Conservation (phyloP, 2,329 filamentous ascomycete species). For the Aspergillus fijiensis region DNA sequence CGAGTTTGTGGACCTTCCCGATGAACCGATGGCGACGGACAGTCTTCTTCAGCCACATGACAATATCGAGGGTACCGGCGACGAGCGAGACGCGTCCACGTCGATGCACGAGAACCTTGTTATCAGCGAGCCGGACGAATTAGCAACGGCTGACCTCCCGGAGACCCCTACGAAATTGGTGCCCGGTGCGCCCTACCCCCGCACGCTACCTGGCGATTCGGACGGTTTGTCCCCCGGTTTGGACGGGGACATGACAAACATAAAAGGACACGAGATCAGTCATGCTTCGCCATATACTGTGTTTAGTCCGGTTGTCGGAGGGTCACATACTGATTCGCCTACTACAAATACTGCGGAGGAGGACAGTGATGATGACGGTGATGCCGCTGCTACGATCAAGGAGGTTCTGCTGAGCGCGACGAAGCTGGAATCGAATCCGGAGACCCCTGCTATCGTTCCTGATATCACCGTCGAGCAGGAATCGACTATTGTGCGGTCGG, state of each 20-base stretch:
- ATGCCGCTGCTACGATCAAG: conserved; percentile 14
- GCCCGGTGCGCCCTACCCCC: conserved; percentile 20
- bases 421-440: conserved; percentile 1
- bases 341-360: conserved; percentile 3
- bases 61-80: conserved; percentile 9
- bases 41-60: conserved; percentile 2
- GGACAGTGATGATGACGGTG: conserved; percentile 2
- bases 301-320: conserved; percentile 1
- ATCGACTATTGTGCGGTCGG: conserved; percentile 36
- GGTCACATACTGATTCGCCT: not conserved
- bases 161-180: conserved; percentile 11
- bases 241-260: conserved; percentile 11
- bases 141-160: conserved; percentile 12
- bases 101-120: conserved; percentile 16
- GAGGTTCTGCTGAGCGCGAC: conserved; percentile 10
- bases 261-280: conserved; percentile 16
- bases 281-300: not conserved
- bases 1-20: conserved; percentile 10
- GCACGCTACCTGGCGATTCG: conserved; percentile 22
- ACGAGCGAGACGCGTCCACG: conserved; percentile 19
- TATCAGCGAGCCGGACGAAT: conserved; percentile 16
- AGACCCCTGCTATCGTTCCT: conserved; percentile 19
- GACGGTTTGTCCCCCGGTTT: conserved; percentile 5
- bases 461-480: conserved; percentile 33
- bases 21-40: conserved; percentile 17